Conservation (phyloP, 164 flowering plant species). For the Annona cherimola region DNA sequence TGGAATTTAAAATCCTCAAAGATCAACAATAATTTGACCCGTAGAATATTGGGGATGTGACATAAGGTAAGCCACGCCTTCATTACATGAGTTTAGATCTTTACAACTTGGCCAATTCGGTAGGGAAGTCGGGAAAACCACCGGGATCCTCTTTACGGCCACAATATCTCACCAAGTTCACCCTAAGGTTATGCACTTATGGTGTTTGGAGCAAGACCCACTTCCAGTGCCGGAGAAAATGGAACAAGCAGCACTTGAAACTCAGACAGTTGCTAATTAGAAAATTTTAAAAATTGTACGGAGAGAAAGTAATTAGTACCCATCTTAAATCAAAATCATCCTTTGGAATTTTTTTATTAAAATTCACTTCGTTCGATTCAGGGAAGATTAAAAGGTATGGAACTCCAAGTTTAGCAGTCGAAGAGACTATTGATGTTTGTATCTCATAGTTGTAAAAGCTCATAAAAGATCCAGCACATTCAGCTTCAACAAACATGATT, state of each 20-base stretch:
- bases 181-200: background rate
- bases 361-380: no score
- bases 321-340: no score
- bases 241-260: no score
- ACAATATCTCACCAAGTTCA: background rate
- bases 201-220: background rate
- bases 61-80: background rate
- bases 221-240: background rate
- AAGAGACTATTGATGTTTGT: background rate
- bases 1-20: no score
- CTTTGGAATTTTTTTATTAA: no score
- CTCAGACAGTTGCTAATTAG: no score
- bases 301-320: no score
- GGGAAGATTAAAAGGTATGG: no score
- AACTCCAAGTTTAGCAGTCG: background rate
- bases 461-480: conserved; percentile 85
- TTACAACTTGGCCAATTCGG: background rate
- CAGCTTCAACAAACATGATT: conserved; percentile 72
- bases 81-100: background rate
- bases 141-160: background rate
- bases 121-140: background rate
- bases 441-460: conserved; percentile 80
- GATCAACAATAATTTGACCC: no score
- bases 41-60: background rate
- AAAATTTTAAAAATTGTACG: no score